phyloP scores from a whole-genome alignment of 176 grass and related monocot genomes.

The Puya raimondii region DNA sequence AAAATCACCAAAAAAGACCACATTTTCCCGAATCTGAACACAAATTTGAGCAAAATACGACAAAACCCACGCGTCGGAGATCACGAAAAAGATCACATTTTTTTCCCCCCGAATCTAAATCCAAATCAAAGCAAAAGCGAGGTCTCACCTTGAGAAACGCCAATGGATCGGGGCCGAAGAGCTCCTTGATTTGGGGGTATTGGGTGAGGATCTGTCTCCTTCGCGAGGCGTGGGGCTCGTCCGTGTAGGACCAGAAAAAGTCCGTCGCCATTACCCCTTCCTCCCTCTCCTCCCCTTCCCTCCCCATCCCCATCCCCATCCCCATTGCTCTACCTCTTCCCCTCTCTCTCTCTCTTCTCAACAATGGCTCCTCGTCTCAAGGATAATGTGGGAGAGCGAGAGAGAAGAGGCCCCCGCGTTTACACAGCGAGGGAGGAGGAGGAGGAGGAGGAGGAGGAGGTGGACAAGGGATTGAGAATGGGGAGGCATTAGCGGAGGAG shows the following conservation, averaged over 20 bases:
- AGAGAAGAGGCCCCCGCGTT: too few species aligned
- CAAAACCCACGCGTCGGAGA: background rate
- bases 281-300: constrained; percentile 28
- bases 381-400: background rate
- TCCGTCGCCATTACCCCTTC: constrained; percentile 84
- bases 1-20: background rate
- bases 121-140: background rate
- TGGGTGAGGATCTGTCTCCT: constrained; percentile 77
- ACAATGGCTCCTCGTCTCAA: background rate
- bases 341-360: background rate
- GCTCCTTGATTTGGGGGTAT: constrained; percentile 94
- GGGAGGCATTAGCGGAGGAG: background rate
- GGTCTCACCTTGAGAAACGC: constrained; percentile 67
- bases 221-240: constrained; percentile 93
- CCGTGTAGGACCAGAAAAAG: constrained; percentile 99
- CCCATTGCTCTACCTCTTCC: constrained; percentile 25
- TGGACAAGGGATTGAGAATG: background rate
- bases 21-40: background rate
- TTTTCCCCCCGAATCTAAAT: background rate
- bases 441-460: too few species aligned
- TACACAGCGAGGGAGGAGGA: too few species aligned
- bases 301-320: constrained; percentile 11
- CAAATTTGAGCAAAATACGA: background rate
- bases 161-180: constrained; percentile 86
- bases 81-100: background rate